Evolutionary conservation across 169 alveolate species (phyloP).

Genomic region (Plasmodium chabaudi): DNA sequence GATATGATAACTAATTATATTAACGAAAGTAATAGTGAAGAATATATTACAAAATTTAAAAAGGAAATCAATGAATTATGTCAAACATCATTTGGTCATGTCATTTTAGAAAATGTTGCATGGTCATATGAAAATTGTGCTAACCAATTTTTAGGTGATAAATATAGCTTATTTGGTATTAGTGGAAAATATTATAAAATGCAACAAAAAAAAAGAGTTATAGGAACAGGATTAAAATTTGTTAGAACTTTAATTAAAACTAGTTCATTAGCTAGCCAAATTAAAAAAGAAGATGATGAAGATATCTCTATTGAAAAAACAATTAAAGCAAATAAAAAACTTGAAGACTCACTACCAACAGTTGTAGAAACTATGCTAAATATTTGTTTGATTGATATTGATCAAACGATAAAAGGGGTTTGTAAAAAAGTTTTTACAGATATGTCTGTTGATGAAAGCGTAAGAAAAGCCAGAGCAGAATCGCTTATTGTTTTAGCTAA

Average conservation of each 20-base stretch:
- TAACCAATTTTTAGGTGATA: slow-evolving; percentile 89
- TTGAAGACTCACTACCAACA: slow-evolving; percentile 89
- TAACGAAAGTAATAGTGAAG: slow-evolving; percentile 80
- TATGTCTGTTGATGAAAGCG: slow-evolving; percentile 88
- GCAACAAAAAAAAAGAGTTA: slow-evolving; percentile 86
- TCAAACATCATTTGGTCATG: slow-evolving; percentile 89
- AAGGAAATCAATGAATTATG: slow-evolving; percentile 86
- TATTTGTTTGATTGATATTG: slow-evolving; percentile 91
- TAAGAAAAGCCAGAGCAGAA: slow-evolving; percentile 90
- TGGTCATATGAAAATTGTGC: slow-evolving; percentile 93
- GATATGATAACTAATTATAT: slow-evolving; percentile 85
- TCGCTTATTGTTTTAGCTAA: slow-evolving; percentile 89
- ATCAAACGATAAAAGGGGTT: slow-evolving; percentile 89
- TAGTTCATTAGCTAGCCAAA: slow-evolving; percentile 86
- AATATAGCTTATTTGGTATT: slow-evolving; percentile 87
- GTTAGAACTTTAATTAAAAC: slow-evolving; percentile 86
- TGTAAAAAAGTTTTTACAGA: slow-evolving; percentile 90
- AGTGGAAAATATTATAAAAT: slow-evolving; percentile 89
- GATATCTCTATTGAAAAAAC: slow-evolving; percentile 77
- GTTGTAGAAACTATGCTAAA: slow-evolving; percentile 91
- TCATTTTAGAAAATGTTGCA: slow-evolving; percentile 90
- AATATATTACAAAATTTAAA: slow-evolving; percentile 82
- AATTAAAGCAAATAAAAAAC: slow-evolving; percentile 82
- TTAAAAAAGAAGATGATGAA: slow-evolving; percentile 77
- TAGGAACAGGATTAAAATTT: slow-evolving; percentile 86